These are phyloP conservation scores for Ophiostoma ulmi DNA, from an alignment of 2,329 filamentous ascomycete genomes.

Conservation along the genomic window DNA sequence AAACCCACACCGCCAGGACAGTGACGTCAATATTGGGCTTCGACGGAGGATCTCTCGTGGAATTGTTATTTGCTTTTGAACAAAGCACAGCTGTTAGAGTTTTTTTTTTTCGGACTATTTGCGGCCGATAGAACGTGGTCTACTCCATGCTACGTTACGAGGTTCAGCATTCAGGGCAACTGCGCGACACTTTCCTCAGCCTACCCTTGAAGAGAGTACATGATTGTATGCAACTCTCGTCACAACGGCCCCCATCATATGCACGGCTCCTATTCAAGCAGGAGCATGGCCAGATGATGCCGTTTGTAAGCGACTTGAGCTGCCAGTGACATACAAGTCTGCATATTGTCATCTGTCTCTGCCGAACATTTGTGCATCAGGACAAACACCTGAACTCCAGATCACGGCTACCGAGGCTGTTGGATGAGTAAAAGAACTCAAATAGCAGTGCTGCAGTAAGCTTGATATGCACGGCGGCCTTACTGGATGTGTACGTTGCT, in stretches of 20 bases:
- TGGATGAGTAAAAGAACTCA: neutral
- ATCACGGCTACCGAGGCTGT: neutral
- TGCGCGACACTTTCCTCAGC: neutral
- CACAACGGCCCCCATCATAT: neutral
- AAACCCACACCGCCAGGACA: neutral
- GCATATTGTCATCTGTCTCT: neutral
- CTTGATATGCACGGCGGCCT: slow-evolving; percentile 5
- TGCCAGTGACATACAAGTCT: neutral
- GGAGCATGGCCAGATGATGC: slow-evolving; percentile 1
- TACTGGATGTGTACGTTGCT: neutral
- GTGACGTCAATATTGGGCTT: slow-evolving; percentile 14
- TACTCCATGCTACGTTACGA: neutral
- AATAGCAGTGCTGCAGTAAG: neutral
- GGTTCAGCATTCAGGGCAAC: neutral
- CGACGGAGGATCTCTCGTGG: neutral
- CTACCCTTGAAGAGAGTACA: no score
- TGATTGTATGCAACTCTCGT: neutral
- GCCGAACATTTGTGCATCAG: neutral
- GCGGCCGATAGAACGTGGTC: neutral
- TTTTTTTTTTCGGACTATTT: neutral
- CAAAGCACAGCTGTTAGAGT: no score
- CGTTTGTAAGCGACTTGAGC: neutral
- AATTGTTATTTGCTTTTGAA: neutral
- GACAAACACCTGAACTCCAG: neutral
- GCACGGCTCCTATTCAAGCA: neutral